Percentiles rank a stretch among this genome's conserved stretches.
Evolutionary conservation across 2,329 filamentous ascomycete genomes (phyloP).

Genomic region (Albifimbria verrucaria): DNA sequence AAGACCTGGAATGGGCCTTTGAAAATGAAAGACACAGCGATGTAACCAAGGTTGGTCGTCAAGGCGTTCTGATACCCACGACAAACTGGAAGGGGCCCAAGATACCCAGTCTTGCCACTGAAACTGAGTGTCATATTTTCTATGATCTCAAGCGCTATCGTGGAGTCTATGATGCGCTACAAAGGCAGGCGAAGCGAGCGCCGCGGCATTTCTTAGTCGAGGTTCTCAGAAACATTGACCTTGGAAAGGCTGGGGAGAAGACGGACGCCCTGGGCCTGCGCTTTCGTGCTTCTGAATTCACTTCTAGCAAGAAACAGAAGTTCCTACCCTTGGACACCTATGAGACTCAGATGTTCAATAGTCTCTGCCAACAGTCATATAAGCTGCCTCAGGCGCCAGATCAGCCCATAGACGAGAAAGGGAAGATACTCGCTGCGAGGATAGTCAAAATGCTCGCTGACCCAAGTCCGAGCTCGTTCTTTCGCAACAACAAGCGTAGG

Average conservation of each 20-base stretch:
- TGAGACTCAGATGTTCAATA: background rate
- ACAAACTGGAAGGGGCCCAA: background rate
- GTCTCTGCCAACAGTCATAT: conserved; percentile 14
- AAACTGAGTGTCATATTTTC: conserved; percentile 11
- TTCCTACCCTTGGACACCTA: background rate
- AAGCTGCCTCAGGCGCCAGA: conserved; percentile 3
- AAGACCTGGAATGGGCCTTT: conserved; percentile 16
- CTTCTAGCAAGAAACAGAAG: conserved; percentile 1
- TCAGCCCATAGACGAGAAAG: background rate
- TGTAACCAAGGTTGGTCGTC: no score
- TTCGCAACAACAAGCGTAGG: conserved; percentile 11
- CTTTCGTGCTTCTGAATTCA: conserved; percentile 10
- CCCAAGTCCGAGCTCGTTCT: conserved; percentile 10
- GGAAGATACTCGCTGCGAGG: conserved; percentile 17
- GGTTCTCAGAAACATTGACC: conserved; percentile 6
- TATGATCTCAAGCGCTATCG: conserved; percentile 10
- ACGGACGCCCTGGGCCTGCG: background rate
- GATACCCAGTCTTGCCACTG: background rate
- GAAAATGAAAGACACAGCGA: conserved; percentile 19
- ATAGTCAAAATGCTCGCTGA: conserved; percentile 19
- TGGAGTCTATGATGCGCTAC: conserved; percentile 10
- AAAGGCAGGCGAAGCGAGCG: conserved; percentile 10
- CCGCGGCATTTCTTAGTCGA: conserved; percentile 14
- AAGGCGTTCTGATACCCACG: no score
- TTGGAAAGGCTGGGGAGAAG: conserved; percentile 8